Evolutionary conservation across 2,329 filamentous ascomycete genomes (phyloP), one percentile per base, ranked within the genome.

Genomic region (Gaeumannomyces tritici): DNA sequence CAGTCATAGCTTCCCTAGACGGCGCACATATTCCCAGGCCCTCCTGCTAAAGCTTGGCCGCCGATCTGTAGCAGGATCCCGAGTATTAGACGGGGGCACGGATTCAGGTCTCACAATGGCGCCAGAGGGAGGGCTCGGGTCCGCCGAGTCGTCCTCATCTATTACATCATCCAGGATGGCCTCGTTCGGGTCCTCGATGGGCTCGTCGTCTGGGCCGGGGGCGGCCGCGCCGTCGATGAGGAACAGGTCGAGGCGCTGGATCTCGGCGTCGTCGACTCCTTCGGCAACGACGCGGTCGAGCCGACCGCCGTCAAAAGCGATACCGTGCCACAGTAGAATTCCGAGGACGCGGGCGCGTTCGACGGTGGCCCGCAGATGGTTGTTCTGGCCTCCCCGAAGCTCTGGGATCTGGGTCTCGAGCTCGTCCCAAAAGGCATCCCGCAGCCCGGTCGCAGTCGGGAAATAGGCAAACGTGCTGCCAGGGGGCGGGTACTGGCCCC

Each of bases 311-410:
- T 88, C 85, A 71, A 85, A 88, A 2, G 84, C 84, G 68, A 83
- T 84, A 0, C 84, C 85, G 69, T 83, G 78, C 85, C 86, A 88
- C 2, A 88, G 74, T 24, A 88, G 64, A 7, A 88, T 76, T 0
- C 86, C 85, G 24, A 87, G 66, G 3, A 69, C 76, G 69, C 75
- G 77, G 15, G 83, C 78, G 54, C 77, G 65, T 61, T 68, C 69
- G 0, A 83, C 71, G 0, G 74, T 73, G 5, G 73, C 67, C 15
- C 72, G 54, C 2, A 73, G 64, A 26, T 8, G 27, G 28, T 57
- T 18, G 18, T 63, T 60, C 5, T 66, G 63, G 12, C 71, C 63
- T 18, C 33, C 64, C 29, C 66, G 65, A 11, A 83, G 66, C 24
- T 71, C 71, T 0, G 76, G 73, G 1, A 77, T 67, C 6, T 72